phyloP scores from a whole-genome alignment of 805 yeast species.

The Starmerella floricola region DNA sequence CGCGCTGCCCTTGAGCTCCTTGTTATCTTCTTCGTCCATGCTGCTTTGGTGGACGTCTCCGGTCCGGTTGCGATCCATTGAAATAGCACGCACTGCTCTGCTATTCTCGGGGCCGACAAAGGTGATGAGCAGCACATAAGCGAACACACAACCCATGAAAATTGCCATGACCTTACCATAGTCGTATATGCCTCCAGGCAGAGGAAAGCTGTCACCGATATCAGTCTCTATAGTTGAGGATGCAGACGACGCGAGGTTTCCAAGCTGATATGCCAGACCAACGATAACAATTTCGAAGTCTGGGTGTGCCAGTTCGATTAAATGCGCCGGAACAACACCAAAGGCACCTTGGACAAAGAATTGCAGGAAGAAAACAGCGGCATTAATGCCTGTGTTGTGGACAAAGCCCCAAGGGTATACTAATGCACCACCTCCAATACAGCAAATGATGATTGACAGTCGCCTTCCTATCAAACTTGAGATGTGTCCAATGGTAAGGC shows the following conservation, averaged over 20 bases:
- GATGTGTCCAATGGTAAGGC: constrained; percentile 45
- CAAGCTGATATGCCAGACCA: constrained; percentile 57
- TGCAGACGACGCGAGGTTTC: constrained; percentile 61
- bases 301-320: constrained; percentile 55
- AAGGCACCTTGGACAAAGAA: constrained; percentile 60
- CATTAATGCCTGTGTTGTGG: constrained; percentile 38
- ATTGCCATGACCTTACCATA: constrained; percentile 64
- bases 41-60: no score
- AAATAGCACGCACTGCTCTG: constrained; percentile 8
- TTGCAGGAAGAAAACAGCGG: constrained; percentile 53
- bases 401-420: constrained; percentile 51
- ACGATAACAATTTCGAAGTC: constrained; percentile 49
- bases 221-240: constrained; percentile 57
- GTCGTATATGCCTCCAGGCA: constrained; percentile 35
- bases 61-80: neutral
- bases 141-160: constrained; percentile 55
- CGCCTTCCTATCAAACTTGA: constrained; percentile 53
- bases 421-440: constrained; percentile 40
- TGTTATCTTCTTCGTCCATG: no score
- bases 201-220: constrained; percentile 50
- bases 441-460: constrained; percentile 31
- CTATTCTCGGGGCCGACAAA: constrained; percentile 45
- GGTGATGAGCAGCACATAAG: constrained; percentile 37
- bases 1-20: neutral
- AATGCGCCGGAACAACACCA: constrained; percentile 59